phyloP scores from a whole-genome alignment of 176 grass and related monocot species.

The Bolboschoenus planiculmis region DNA sequence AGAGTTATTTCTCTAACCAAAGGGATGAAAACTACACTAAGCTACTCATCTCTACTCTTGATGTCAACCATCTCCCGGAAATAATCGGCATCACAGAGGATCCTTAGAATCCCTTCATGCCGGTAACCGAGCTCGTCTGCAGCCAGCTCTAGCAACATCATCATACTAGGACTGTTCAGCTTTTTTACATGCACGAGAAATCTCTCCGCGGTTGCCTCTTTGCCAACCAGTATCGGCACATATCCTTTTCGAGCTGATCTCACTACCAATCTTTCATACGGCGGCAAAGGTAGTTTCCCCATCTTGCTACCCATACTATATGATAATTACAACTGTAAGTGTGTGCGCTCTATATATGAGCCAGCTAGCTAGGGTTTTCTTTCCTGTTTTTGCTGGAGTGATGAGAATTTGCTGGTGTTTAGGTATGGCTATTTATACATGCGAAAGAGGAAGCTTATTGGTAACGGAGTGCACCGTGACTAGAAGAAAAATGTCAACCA shows the following conservation, averaged over 20 bases:
- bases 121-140: conserved; percentile 47
- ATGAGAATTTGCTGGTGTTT: background rate
- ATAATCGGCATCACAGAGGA: conserved; percentile 33
- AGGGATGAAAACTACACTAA: background rate
- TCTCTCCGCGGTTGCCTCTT: conserved; percentile 17
- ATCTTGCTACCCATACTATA: conserved; percentile 3
- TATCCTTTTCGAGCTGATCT: conserved; percentile 29
- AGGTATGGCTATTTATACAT: background rate
- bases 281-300: background rate
- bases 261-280: conserved; percentile 31
- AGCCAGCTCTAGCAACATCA: conserved; percentile 36
- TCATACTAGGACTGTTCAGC: conserved; percentile 32
- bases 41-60: background rate
- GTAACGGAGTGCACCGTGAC: background rate
- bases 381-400: background rate
- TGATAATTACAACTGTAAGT: background rate
- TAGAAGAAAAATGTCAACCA: background rate
- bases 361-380: background rate
- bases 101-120: conserved; percentile 34
- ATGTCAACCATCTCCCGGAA: conserved; percentile 24
- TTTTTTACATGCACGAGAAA: conserved; percentile 36
- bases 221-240: conserved; percentile 41
- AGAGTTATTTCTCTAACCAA: background rate
- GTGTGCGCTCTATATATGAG: too few species aligned
- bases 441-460: background rate